Base-by-base conservation (phyloP, 2,329 filamentous ascomycete species). In the Orbilia blumenaviensis region DNA sequence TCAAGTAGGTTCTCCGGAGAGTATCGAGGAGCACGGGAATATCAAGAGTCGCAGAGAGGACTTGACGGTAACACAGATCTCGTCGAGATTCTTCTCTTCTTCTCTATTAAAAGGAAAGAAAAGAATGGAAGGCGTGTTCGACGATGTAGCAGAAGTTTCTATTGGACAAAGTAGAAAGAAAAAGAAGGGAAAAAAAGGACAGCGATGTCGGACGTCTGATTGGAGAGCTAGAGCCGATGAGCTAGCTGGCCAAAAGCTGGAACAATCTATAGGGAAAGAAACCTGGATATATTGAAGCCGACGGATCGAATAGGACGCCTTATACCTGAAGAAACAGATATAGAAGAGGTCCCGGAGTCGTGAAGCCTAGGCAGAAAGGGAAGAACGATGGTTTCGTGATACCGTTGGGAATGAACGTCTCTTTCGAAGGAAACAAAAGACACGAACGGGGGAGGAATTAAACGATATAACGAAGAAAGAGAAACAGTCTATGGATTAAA, bases 381-480 rank as follows among this genome's bases (percentile, higher is more conserved):
- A 54, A 42, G 29, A 32, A 18, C 32, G 58, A 63, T 46, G 41
- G 44, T 69, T 66, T 69, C 72, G 72, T 69, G 58, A 76, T 76
- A 76, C 60, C 72, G 72, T 56, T 25, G 52, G 60, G 58, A 76
- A 69, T 64, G 72, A 76, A 76, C 72, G 72, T 76, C 72, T 76
- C 72, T 76, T 76, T 69, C 64, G 72, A 69, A 76, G 27, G 46
- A 64, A 64, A 68, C 72, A 76, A 76, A 76, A 76, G 72, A 76
- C 72, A 76, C 72, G 72, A 66, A 76, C 72, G 64, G n/a, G n/a
- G n/a, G n/a, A n/a, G n/a, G 50, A 56, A 76, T 76, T 76, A 76
- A 76, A 76, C 72, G 72, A 76, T 76, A 76, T 60, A 68, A 76
- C 72, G 72, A 75, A 52, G 46, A 68, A 58, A 72, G 16, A 21